Conservation (phyloP, 768 basidiomycete genomes). For the Strobilomyces echinocephalus region DNA sequence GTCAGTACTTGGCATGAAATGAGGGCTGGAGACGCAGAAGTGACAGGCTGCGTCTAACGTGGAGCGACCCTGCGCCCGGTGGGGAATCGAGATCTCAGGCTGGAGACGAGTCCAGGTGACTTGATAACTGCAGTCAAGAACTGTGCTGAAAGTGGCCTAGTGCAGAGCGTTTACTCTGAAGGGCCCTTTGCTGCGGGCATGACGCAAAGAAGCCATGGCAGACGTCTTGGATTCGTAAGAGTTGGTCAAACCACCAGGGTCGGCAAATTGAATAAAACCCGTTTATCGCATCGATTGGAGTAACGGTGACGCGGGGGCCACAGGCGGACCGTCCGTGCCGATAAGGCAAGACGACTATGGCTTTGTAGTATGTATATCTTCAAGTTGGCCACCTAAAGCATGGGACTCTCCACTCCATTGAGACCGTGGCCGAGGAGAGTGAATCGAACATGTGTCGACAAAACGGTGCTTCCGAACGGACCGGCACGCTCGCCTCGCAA, state of each 20-base stretch:
- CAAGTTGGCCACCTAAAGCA: too few species aligned
- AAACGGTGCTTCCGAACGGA: conserved; percentile 7
- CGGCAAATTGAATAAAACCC: conserved; percentile 16
- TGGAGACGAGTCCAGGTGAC: conserved; percentile 2
- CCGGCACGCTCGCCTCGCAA: conserved; percentile 1
- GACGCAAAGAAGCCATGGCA: conserved; percentile 4
- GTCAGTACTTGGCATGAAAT: conserved; percentile 14
- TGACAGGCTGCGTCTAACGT: conserved; percentile 8
- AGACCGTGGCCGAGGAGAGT: conserved; percentile 6
- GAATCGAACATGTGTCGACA: neutral
- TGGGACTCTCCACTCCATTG: neutral
- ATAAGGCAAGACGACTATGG: conserved; percentile 6
- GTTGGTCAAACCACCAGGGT: conserved; percentile 8
- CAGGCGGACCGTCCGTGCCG: conserved; percentile 6
- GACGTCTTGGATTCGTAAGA: neutral
- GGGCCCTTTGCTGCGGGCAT: neutral
- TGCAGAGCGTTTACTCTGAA: neutral
- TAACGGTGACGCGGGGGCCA: conserved; percentile 1
- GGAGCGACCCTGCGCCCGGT: conserved; percentile 4
- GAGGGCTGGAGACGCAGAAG: conserved; percentile 4
- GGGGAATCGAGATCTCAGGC: conserved; percentile 12
- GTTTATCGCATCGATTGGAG: conserved; percentile 7
- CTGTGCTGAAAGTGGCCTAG: neutral
- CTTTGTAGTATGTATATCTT: too few species aligned
- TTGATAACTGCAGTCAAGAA: neutral